Percentiles rank a stretch among this genome's conserved stretches.
These are phyloP conservation scores for Apiospora rasikravindrae DNA, from an alignment of 2,329 filamentous ascomycete species.

Conservation along the genomic window DNA sequence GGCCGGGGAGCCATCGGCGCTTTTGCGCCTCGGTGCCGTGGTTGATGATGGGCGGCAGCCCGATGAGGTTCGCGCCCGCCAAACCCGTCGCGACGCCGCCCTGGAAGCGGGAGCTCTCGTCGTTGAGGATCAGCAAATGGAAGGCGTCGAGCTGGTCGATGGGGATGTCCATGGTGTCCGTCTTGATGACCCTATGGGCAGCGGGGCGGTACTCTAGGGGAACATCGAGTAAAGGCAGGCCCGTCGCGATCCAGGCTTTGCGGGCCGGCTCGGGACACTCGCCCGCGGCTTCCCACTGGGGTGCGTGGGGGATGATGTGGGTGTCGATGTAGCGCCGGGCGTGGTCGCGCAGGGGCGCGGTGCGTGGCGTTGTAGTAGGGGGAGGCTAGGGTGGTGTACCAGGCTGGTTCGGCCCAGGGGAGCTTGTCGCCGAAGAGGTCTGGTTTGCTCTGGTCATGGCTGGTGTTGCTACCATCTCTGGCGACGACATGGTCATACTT, in stretches of 20 bases:
- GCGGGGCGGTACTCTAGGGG: background rate
- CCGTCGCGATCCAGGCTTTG: background rate
- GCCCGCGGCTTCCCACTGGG: background rate
- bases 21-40: slow-evolving; percentile 86
- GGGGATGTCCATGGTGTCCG: slow-evolving; percentile 66
- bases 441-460: background rate
- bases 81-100: slow-evolving; percentile 94
- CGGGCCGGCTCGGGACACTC: background rate
- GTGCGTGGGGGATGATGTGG: background rate
- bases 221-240: background rate
- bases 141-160: slow-evolving; percentile 96
- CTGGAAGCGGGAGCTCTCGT: slow-evolving; percentile 87
- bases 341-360: slow-evolving; percentile 6
- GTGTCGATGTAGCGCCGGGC: background rate
- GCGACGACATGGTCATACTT: background rate
- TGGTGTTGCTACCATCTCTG: background rate
- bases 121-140: slow-evolving; percentile 94
- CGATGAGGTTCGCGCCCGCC: slow-evolving; percentile 93
- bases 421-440: slow-evolving; percentile 8
- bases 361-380: slow-evolving; percentile 1
- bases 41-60: slow-evolving; percentile 88
- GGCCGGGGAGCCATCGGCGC: slow-evolving; percentile 85
- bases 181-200: slow-evolving; percentile 63
- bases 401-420: slow-evolving; percentile 21
- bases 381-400: background rate